Percentiles rank a stretch among this genome's conserved stretches.
Evolutionary conservation across 108 stramenopile genomes (phyloP).

Genomic region (Mayamaea pseudoterrestris): DNA sequence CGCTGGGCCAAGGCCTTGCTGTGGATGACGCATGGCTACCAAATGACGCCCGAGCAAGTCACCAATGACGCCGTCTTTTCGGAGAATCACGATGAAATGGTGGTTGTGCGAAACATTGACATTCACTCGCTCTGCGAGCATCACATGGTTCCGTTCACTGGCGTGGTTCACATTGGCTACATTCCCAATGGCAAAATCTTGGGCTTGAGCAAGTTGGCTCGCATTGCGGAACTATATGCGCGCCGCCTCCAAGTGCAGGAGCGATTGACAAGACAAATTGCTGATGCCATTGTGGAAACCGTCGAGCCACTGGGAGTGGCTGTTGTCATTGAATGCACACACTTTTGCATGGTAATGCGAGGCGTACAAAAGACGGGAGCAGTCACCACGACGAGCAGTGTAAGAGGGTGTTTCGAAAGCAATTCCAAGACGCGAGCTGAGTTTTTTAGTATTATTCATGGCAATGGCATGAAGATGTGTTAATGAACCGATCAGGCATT

Average conservation of each 20-base stretch:
- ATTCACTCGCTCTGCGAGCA: slow-evolving; percentile 96
- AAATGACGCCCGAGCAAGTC: slow-evolving; percentile 54
- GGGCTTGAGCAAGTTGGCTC: slow-evolving; percentile 88
- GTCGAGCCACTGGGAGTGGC: slow-evolving; percentile 90
- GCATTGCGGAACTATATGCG: slow-evolving; percentile 90
- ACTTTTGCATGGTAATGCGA: slow-evolving; percentile 99
- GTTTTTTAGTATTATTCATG: slow-evolving; percentile 87
- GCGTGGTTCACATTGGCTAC: slow-evolving; percentile 94
- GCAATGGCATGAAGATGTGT: slow-evolving; percentile 26
- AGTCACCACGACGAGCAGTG: slow-evolving; percentile 81
- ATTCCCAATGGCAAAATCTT: slow-evolving; percentile 92
- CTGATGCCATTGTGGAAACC: slow-evolving; percentile 87
- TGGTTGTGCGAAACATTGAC: slow-evolving; percentile 94
- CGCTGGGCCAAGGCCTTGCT: slow-evolving; percentile 94
- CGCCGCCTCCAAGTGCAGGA: slow-evolving; percentile 98
- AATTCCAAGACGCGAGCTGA: slow-evolving; percentile 87
- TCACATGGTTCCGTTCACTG: slow-evolving; percentile 97
- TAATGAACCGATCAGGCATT: too few species aligned
- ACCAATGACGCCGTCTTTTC: slow-evolving; percentile 91
- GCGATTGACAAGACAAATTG: slow-evolving; percentile 92
- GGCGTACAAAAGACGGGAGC: slow-evolving; percentile 92
- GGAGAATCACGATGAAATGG: slow-evolving; percentile 88
- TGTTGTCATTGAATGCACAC: slow-evolving; percentile 94
- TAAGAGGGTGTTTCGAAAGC: slow-evolving; percentile 83
- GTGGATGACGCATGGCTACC: slow-evolving; percentile 88